Evolutionary conservation across 805 yeast genomes (phyloP).

Genomic region (Metschnikowia vanudenii): DNA sequence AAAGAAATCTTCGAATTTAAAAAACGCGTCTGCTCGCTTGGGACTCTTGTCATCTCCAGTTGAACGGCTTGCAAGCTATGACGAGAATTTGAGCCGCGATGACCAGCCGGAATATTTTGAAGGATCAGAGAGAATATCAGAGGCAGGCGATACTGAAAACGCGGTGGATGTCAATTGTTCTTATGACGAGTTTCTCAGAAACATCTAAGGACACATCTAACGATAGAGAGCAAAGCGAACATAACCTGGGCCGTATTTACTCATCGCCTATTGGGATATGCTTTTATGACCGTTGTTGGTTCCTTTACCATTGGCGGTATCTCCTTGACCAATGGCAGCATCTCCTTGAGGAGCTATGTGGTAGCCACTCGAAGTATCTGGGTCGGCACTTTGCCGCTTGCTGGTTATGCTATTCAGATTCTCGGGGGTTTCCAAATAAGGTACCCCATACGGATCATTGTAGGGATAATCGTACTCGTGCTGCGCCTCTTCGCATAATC

Average conservation of each 20-base stretch:
- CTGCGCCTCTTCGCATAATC: slow-evolving; percentile 8
- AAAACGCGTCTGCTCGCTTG: not conserved
- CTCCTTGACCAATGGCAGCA: not conserved
- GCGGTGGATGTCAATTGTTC: slow-evolving; percentile 33
- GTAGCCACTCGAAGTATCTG: not conserved
- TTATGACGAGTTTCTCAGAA: slow-evolving; percentile 34
- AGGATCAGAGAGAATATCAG: slow-evolving; percentile 23
- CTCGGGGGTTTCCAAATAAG: not conserved
- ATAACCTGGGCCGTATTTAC: too few species aligned
- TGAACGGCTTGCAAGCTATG: slow-evolving; percentile 22
- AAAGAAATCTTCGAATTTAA: not conserved
- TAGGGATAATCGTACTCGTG: slow-evolving; percentile 11
- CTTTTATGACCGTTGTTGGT: not conserved
- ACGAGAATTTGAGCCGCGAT: slow-evolving; percentile 34
- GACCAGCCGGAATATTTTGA: slow-evolving; percentile 42
- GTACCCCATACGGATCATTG: slow-evolving; percentile 12
- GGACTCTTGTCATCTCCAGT: slow-evolving; percentile 12
- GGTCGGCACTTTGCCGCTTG: not conserved
- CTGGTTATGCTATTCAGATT: not conserved
- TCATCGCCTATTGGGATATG: too few species aligned
- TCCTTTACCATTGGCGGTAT: not conserved
- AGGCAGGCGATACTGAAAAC: slow-evolving; percentile 28
- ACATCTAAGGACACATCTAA: not conserved
- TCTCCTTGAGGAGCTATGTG: not conserved
- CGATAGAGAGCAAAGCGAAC: not conserved